Percentiles rank a stretch among this genome's conserved stretches.
Conservation (phyloP, 192 early-diverging fungal genomes). For the Gorgonomyces haynaldii region DNA sequence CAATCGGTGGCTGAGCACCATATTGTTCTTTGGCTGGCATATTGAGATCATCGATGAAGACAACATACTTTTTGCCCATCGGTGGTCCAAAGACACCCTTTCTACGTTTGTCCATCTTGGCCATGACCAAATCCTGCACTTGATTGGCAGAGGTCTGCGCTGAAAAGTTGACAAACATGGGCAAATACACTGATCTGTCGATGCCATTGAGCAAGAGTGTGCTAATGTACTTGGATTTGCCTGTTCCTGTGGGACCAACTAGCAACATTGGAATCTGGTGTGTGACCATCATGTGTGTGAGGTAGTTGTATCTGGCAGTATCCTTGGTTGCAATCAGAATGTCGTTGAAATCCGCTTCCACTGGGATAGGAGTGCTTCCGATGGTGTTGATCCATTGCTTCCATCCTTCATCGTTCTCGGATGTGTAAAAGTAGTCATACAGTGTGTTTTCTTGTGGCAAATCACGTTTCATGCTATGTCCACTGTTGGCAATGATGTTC, state of each 20-base stretch:
- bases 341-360: constrained; percentile 42
- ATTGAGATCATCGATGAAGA: constrained; percentile 54
- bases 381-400: constrained; percentile 43
- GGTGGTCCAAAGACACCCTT: constrained; percentile 51
- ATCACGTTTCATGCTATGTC: constrained; percentile 9
- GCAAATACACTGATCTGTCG: constrained; percentile 36
- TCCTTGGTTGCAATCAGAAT: constrained; percentile 54
- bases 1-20: constrained; percentile 51
- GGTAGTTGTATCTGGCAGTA: constrained; percentile 47
- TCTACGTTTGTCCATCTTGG: constrained; percentile 48
- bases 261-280: constrained; percentile 37
- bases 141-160: constrained; percentile 44
- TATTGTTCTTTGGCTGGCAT: constrained; percentile 53
- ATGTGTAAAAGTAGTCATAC: constrained; percentile 43
- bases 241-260: constrained; percentile 51
- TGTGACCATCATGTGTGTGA: constrained; percentile 44
- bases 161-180: constrained; percentile 51
- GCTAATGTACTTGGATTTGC: constrained; percentile 50
- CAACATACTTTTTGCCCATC: constrained; percentile 35
- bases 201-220: constrained; percentile 42
- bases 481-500: constrained; percentile 5
- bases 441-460: constrained; percentile 31
- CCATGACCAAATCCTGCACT: constrained; percentile 50
- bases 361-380: constrained; percentile 24
- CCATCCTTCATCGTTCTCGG: constrained; percentile 26